Conservation (phyloP, 75 land plant genomes). For the Selaginella tamariscina region DNA sequence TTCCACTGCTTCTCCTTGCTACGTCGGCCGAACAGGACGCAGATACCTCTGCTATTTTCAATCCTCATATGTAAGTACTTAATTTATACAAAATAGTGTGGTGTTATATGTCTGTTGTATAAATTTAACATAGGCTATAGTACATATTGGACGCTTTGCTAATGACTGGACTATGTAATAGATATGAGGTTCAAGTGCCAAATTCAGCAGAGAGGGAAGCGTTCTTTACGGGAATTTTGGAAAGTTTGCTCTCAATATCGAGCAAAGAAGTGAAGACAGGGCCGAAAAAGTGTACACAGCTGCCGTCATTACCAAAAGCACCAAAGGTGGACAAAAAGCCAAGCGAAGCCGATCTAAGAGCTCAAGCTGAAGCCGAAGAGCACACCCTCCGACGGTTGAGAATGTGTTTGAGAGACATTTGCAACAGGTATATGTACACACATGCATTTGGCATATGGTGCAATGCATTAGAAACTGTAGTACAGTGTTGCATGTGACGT, state of each 20-base stretch:
- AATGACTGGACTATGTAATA: slow-evolving; percentile 18
- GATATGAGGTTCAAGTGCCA: slow-evolving; percentile 59
- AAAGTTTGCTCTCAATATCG: slow-evolving; percentile 43
- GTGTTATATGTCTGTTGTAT: neutral
- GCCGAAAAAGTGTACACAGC: slow-evolving; percentile 19
- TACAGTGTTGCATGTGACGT: too few relatives aligned
- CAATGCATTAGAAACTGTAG: too few relatives aligned
- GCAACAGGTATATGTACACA: slow-evolving; percentile 70
- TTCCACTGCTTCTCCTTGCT: slow-evolving; percentile 76
- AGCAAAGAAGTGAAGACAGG: slow-evolving; percentile 21
- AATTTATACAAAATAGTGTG: neutral
- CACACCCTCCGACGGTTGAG: slow-evolving; percentile 79
- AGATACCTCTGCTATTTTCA: slow-evolving; percentile 40
- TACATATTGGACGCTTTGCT: neutral
- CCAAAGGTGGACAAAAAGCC: slow-evolving; percentile 67
- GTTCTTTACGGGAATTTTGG: slow-evolving; percentile 49
- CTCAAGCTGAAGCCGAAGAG: slow-evolving; percentile 84
- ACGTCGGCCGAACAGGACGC: slow-evolving; percentile 48
- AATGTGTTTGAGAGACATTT: slow-evolving; percentile 94
- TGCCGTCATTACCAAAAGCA: slow-evolving; percentile 63
- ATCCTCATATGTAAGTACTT: slow-evolving; percentile 48
- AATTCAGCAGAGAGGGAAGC: slow-evolving; percentile 45
- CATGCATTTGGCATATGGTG: too few relatives aligned
- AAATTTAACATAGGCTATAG: neutral
- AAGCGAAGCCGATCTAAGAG: slow-evolving; percentile 69